These are phyloP conservation scores for Salvia hispanica DNA, from an alignment of 257 asterid species.

Conservation along the genomic window DNA sequence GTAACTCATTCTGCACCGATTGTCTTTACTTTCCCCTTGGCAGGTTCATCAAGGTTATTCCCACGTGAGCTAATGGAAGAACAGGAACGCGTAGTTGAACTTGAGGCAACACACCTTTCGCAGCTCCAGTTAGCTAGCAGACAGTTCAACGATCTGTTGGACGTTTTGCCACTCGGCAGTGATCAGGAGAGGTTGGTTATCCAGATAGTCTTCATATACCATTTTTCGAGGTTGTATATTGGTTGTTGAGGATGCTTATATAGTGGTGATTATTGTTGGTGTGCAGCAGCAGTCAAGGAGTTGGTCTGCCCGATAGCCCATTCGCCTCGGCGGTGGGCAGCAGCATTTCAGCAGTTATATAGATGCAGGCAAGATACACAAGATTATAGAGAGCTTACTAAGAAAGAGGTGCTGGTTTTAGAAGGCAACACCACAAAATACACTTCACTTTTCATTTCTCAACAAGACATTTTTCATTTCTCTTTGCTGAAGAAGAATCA, in stretches of 20 bases:
- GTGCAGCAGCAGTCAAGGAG: conserved; percentile 64
- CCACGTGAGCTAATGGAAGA: conserved; percentile 58
- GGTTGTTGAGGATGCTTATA: background rate
- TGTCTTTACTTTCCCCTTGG: background rate
- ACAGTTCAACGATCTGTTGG: conserved; percentile 42
- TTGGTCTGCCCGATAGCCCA: conserved; percentile 73
- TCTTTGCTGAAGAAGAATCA: conserved; percentile 25
- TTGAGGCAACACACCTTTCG: conserved; percentile 58
- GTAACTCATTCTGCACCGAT: background rate
- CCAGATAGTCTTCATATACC: background rate
- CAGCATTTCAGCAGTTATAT: conserved; percentile 58
- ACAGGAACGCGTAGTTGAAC: conserved; percentile 53
- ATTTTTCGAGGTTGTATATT: background rate
- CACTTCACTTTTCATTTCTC: conserved; percentile 16
- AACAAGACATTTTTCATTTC: background rate
- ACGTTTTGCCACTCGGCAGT: conserved; percentile 33
- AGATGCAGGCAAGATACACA: conserved; percentile 30
- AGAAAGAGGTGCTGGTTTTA: conserved; percentile 38
- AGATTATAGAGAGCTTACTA: conserved; percentile 27
- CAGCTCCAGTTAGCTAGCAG: conserved; percentile 54
- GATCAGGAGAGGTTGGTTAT: conserved; percentile 66
- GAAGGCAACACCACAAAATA: conserved; percentile 37
- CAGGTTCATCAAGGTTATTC: conserved; percentile 55
- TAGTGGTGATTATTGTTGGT: background rate
- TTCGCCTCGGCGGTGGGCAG: conserved; percentile 55